Conservation (phyloP, 495 filamentous ascomycete genomes). For the Podospora pseudopauciseta region DNA sequence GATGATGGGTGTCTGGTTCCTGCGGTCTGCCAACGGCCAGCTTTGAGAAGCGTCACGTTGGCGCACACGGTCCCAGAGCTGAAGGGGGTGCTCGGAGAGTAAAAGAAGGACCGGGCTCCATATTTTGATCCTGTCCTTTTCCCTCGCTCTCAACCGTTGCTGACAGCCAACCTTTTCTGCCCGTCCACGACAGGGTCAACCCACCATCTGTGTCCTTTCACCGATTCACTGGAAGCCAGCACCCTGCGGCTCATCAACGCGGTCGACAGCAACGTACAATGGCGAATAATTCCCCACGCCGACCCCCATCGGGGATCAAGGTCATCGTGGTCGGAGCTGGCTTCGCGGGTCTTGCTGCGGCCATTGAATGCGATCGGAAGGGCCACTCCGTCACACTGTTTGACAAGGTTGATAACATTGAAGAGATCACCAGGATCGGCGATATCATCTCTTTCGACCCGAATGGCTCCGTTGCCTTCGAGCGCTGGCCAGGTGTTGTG, state of each 20-base stretch:
- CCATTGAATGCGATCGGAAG: conserved; percentile 54
- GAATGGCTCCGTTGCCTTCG: conserved; percentile 45
- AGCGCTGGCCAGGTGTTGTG: conserved; percentile 48
- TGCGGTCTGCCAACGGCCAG: neutral
- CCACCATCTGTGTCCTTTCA: too few relatives aligned
- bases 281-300: conserved; percentile 24
- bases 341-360: conserved; percentile 58
- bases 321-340: conserved; percentile 60
- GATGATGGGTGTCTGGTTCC: neutral
- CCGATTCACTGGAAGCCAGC: neutral
- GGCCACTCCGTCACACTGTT: conserved; percentile 35
- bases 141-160: neutral
- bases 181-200: neutral
- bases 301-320: conserved; percentile 46
- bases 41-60: neutral
- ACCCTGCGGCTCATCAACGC: neutral
- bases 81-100: neutral
- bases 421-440: conserved; percentile 45
- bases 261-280: conserved; percentile 5
- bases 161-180: neutral
- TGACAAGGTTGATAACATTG: conserved; percentile 36
- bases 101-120: neutral
- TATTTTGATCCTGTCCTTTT: neutral
- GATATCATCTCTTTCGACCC: conserved; percentile 54
- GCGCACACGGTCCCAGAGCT: neutral